Evolutionary conservation across 306 rosid species (phyloP).

Genomic region (Trifolium subterraneum): DNA sequence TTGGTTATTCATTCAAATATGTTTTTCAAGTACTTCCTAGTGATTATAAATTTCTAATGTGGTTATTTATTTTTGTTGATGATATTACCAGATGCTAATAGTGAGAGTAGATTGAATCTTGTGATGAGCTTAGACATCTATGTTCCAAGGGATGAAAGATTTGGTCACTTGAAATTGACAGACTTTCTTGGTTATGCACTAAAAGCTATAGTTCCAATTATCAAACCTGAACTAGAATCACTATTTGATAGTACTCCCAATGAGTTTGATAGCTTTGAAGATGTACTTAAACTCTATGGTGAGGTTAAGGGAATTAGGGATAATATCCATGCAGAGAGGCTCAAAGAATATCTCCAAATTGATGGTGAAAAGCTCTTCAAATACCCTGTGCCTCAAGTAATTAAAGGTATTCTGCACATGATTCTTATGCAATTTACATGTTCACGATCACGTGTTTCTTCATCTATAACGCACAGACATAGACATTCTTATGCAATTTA

Average conservation of each 20-base stretch:
- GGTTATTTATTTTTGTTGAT: neutral
- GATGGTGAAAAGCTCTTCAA: slow-evolving; percentile 68
- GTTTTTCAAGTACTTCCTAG: no score
- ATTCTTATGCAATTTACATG: neutral
- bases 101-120: slow-evolving; percentile 61
- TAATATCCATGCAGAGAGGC: slow-evolving; percentile 57
- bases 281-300: slow-evolving; percentile 68
- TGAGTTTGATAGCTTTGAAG: slow-evolving; percentile 73
- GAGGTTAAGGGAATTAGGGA: slow-evolving; percentile 60
- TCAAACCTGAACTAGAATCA: slow-evolving; percentile 69
- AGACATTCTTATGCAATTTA: no score
- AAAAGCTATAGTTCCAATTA: slow-evolving; percentile 65
- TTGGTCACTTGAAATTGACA: slow-evolving; percentile 78
- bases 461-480: no score
- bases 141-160: slow-evolving; percentile 88
- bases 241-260: slow-evolving; percentile 53
- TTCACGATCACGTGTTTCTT: neutral
- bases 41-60: neutral
- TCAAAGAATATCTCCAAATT: slow-evolving; percentile 69
- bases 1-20: no score
- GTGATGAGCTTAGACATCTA: slow-evolving; percentile 65
- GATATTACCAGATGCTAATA: slow-evolving; percentile 54
- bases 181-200: slow-evolving; percentile 76
- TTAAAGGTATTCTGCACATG: slow-evolving; percentile 57
- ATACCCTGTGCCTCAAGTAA: slow-evolving; percentile 80